These are phyloP conservation scores for Haberlea rhodopensis DNA, from an alignment of 257 asterid genomes.

Conservation along the genomic window DNA sequence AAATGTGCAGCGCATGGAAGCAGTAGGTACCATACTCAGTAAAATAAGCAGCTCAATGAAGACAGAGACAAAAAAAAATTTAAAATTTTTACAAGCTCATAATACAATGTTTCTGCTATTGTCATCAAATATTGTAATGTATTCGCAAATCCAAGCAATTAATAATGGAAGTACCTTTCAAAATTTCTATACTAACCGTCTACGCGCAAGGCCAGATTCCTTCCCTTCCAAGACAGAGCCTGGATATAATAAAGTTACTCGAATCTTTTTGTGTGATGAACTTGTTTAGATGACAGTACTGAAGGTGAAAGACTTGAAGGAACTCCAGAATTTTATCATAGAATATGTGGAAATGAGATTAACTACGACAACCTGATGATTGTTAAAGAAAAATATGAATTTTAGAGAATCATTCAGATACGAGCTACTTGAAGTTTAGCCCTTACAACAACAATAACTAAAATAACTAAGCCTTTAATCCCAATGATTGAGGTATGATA, in stretches of 20 bases:
- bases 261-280: no score
- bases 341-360: neutral
- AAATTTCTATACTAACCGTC: conserved; percentile 84
- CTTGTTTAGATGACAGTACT: no score
- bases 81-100: neutral
- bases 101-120: neutral
- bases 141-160: neutral
- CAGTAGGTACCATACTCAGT: neutral
- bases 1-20: neutral
- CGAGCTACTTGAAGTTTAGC: no score
- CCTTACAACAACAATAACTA: no score
- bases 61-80: conserved; percentile 6
- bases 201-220: conserved; percentile 71
- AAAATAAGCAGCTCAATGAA: neutral
- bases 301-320: no score
- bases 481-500: no score
- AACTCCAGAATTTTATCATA: no score
- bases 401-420: no score
- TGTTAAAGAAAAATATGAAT: no score
- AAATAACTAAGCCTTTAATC: no score
- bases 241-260: no score
- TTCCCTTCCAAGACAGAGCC: conserved; percentile 90
- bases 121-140: neutral
- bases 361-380: no score
- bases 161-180: conserved; percentile 61